Conservation (phyloP, 345 rosid species). For the Eucalyptus marginata region DNA sequence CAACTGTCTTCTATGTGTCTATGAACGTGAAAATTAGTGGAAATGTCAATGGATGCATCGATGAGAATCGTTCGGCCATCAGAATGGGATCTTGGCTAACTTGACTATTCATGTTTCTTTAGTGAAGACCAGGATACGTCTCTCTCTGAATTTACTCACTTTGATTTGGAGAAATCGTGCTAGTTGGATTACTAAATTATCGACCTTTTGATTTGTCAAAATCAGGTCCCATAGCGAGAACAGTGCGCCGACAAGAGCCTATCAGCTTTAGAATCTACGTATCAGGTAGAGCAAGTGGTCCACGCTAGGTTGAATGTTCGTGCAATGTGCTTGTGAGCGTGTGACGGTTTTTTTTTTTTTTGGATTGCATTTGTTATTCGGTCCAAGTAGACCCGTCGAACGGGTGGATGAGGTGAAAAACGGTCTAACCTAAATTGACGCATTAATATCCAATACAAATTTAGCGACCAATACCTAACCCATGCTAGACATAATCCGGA, state of each 20-base stretch:
- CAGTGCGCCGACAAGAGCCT: background rate
- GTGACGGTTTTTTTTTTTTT: background rate
- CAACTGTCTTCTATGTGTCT: background rate
- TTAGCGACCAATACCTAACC: background rate
- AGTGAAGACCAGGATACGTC: background rate
- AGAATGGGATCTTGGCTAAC: background rate
- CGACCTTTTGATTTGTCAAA: background rate
- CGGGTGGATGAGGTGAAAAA: background rate
- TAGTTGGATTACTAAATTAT: background rate
- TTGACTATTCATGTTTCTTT: background rate
- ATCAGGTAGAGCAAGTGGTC: background rate
- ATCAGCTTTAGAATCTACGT: background rate
- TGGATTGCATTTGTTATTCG: background rate
- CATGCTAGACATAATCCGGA: background rate
- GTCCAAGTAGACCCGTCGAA: background rate
- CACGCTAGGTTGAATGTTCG: background rate
- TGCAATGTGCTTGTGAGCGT: background rate
- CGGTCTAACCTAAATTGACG: background rate
- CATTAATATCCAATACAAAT: background rate
- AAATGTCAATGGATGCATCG: background rate
- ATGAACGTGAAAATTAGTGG: background rate
- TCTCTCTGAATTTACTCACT: background rate
- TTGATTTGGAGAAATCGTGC: background rate
- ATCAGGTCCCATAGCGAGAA: background rate
- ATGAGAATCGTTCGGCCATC: background rate